Percentiles rank a stretch among this genome's conserved stretches.
phyloP scores from a whole-genome alignment of 164 flowering plant genomes.

The Magnolia kwangsiensis region DNA sequence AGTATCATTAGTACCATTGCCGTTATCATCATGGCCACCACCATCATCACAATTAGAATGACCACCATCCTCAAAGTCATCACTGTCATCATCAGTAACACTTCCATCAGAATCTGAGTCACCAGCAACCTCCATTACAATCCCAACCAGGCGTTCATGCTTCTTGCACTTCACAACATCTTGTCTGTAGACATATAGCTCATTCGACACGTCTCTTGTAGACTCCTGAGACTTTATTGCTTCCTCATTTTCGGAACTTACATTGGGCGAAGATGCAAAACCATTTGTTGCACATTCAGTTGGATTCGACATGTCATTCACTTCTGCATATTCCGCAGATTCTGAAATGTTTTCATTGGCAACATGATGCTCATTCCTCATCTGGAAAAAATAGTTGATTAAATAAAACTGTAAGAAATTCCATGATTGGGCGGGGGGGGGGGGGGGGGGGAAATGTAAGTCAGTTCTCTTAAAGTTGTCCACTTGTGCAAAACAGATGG shows the following conservation, averaged over 20 bases:
- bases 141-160: conserved; percentile 29
- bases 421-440: not conserved
- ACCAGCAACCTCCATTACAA: conserved; percentile 50
- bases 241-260: conserved; percentile 18
- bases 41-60: conserved; percentile 17
- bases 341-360: conserved; percentile 14
- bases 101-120: conserved; percentile 45
- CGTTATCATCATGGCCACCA: conserved; percentile 1
- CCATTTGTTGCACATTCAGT: conserved; percentile 10
- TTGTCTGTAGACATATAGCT: conserved; percentile 55
- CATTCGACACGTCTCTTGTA: conserved; percentile 20
- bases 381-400: conserved; percentile 14
- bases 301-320: conserved; percentile 2
- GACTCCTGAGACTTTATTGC: conserved; percentile 16
- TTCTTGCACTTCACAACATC: conserved; percentile 65
- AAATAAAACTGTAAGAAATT: not conserved
- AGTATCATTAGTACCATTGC: conserved; percentile 16
- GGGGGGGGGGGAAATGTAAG: too few relatives aligned
- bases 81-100: conserved; percentile 17
- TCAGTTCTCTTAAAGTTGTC: too few relatives aligned
- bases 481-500: too few relatives aligned
- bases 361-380: conserved; percentile 32
- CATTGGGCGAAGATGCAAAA: conserved; percentile 13
- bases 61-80: conserved; percentile 20
- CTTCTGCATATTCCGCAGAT: conserved; percentile 6